Evolutionary conservation across 2,329 filamentous ascomycete genomes (phyloP).

Genomic region (Penicillium sp.): DNA sequence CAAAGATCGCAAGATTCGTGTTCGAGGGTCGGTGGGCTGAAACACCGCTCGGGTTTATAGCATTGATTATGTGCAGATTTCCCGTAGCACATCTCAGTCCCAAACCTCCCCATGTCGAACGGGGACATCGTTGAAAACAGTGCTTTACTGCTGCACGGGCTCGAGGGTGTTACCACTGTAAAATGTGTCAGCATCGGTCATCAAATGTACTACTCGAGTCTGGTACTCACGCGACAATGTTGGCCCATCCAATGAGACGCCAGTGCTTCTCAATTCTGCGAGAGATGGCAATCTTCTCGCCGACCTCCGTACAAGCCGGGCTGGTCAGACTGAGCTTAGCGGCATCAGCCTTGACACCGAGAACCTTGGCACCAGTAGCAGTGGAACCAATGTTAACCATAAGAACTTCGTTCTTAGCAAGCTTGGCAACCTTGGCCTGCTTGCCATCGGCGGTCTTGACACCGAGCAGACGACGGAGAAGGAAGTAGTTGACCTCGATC

Average conservation of each 20-base stretch:
- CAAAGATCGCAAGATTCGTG: slow-evolving; percentile 20
- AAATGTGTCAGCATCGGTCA: slow-evolving; percentile 5
- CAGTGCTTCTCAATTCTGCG: slow-evolving; percentile 99
- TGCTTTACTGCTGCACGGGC: slow-evolving; percentile 43
- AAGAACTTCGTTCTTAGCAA: slow-evolving; percentile 97
- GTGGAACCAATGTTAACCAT: slow-evolving; percentile 99
- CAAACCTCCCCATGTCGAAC: slow-evolving; percentile 12
- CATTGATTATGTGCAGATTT: slow-evolving; percentile 10
- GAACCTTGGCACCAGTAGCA: slow-evolving; percentile 94
- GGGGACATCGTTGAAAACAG: slow-evolving; percentile 17
- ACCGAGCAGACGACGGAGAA: slow-evolving; percentile 89
- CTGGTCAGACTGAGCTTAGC: slow-evolving; percentile 91
- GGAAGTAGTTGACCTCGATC: slow-evolving; percentile 99
- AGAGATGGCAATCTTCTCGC: slow-evolving; percentile 95
- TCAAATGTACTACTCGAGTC: neutral
- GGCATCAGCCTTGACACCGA: slow-evolving; percentile 95
- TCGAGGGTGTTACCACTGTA: slow-evolving; percentile 50
- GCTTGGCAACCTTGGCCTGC: slow-evolving; percentile 98
- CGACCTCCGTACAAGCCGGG: slow-evolving; percentile 93
- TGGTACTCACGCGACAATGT: slow-evolving; percentile 61
- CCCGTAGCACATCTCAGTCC: slow-evolving; percentile 12
- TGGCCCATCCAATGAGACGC: slow-evolving; percentile 91
- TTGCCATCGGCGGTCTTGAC: slow-evolving; percentile 98
- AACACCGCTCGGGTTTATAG: slow-evolving; percentile 8
- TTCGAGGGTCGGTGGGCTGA: slow-evolving; percentile 20